Conservation (phyloP, 2,329 filamentous ascomycete species). For the Didymella glomerata region DNA sequence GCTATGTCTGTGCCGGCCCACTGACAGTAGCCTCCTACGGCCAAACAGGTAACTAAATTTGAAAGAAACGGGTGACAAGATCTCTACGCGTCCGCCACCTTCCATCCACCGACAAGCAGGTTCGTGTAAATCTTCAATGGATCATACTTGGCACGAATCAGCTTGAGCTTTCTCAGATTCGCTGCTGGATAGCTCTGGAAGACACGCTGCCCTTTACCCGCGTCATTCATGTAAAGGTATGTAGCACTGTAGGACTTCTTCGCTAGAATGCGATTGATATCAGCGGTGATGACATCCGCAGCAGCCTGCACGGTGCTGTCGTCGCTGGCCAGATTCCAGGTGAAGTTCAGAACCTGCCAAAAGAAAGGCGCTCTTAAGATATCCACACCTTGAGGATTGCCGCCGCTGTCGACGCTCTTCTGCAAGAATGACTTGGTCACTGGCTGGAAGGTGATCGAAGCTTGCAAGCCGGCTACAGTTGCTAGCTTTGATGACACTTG, state of each 20-base stretch:
- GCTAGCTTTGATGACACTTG: constrained; percentile 18
- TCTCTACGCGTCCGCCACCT: constrained; percentile 22
- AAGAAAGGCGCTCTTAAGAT: constrained; percentile 26
- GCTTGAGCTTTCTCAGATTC: constrained; percentile 40
- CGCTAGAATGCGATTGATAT: constrained; percentile 17
- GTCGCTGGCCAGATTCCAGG: constrained; percentile 26
- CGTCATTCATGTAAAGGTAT: constrained; percentile 38
- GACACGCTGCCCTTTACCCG: constrained; percentile 36
- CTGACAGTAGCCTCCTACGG: background rate
- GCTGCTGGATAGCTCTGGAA: constrained; percentile 41
- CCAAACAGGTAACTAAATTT: background rate
- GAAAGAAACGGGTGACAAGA: background rate
- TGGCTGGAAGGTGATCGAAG: constrained; percentile 33
- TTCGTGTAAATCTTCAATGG: constrained; percentile 38
- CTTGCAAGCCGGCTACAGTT: constrained; percentile 13
- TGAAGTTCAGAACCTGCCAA: constrained; percentile 31
- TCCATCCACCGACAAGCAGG: constrained; percentile 36
- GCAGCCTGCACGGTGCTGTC: constrained; percentile 17
- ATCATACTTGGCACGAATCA: constrained; percentile 45
- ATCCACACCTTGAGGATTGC: constrained; percentile 34
- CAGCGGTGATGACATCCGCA: constrained; percentile 21
- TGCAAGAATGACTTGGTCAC: constrained; percentile 31
- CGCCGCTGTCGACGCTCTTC: constrained; percentile 23
- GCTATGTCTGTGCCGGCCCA: background rate
- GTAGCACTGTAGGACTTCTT: constrained; percentile 9